Evolutionary conservation across 139 green algal genomes (phyloP), one percentile per base, ranked within the genome.

Genomic region (Coccomyxa sp.): DNA sequence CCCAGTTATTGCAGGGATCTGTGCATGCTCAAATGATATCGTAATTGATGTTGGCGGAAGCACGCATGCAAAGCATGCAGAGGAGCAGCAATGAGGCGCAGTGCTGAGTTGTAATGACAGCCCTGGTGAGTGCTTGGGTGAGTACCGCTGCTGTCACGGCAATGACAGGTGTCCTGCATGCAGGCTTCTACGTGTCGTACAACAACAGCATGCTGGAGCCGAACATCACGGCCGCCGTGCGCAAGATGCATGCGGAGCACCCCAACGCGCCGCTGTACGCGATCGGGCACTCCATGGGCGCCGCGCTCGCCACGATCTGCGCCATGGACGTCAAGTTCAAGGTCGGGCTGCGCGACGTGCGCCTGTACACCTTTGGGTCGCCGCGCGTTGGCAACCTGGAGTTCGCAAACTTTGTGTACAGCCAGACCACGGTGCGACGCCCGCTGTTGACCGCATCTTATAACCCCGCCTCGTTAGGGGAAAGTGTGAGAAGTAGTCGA

Each of bases 341-440:
- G 18, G 22, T 82, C 14, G 55, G 55, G 8, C 37, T 85, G 68
- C 39, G 36, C 29, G 16, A 29, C 34, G 36, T 73, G 36, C 73
- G 86, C 44, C 73, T 94, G 38, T 91, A 88, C 75, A 97, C 93
- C 0, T 98, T 93, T 83, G 94, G 94, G 0, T 86, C 87, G 6
- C 94, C 94, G 5, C 89, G 94, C 9, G 91, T 97, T 1, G 94
- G 94, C 77, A 97, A 98, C 83, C 39, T 40, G 14, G 79, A 84
- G 0, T 98, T 96, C 77, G 75, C 87, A 0, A 44, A 85, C 44
- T 91, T 93, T 74, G 83, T 92, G 64, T 36, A 79, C 33, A 72
- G 77, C 41, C 75, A 74, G 27, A 80, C 89, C 31, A 64, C 55
- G 81, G 82, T 86, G 82, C 0, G 78, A 12, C 6, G 10, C 68